Evolutionary conservation across 2,329 filamentous ascomycete genomes (phyloP).

Genomic region (Clarireedia homoeocarpa): DNA sequence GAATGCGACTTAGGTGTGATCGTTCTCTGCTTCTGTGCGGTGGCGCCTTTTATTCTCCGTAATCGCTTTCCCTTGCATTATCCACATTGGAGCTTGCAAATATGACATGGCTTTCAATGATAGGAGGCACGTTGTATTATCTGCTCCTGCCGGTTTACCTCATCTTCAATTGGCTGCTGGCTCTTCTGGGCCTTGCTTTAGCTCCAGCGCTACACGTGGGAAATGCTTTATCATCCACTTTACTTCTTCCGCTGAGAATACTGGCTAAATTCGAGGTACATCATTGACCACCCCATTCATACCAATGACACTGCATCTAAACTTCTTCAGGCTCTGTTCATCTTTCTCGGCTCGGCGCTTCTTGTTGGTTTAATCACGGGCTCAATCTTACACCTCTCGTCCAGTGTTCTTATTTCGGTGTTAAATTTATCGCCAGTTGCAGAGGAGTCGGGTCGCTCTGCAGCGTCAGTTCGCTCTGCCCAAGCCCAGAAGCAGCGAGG

Average conservation of each 20-base stretch:
- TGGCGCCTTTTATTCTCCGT: not conserved
- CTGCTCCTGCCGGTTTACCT: slow-evolving; percentile 19
- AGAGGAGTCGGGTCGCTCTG: slow-evolving; percentile 17
- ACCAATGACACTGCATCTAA: not conserved
- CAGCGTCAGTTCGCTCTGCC: slow-evolving; percentile 19
- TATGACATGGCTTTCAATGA: slow-evolving; percentile 19
- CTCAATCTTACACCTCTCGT: slow-evolving; percentile 48
- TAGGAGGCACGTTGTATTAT: slow-evolving; percentile 18
- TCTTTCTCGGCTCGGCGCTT: slow-evolving; percentile 56
- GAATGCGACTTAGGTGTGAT: no score
- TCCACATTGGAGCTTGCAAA: slow-evolving; percentile 4
- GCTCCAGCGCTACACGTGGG: slow-evolving; percentile 24
- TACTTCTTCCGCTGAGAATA: slow-evolving; percentile 22
- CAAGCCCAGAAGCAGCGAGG: slow-evolving; percentile 20
- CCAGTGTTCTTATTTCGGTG: slow-evolving; percentile 44
- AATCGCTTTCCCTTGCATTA: not conserved
- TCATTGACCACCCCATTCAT: not conserved
- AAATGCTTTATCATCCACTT: slow-evolving; percentile 15
- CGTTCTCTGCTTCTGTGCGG: not conserved
- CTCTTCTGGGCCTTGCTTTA: slow-evolving; percentile 15
- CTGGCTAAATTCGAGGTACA: slow-evolving; percentile 27
- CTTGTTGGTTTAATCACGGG: slow-evolving; percentile 60
- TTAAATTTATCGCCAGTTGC: slow-evolving; percentile 35
- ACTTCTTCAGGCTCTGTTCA: slow-evolving; percentile 31
- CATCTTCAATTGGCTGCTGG: slow-evolving; percentile 14